phyloP scores from a whole-genome alignment of 164 flowering plant genomes.

The Stephania japonica region DNA sequence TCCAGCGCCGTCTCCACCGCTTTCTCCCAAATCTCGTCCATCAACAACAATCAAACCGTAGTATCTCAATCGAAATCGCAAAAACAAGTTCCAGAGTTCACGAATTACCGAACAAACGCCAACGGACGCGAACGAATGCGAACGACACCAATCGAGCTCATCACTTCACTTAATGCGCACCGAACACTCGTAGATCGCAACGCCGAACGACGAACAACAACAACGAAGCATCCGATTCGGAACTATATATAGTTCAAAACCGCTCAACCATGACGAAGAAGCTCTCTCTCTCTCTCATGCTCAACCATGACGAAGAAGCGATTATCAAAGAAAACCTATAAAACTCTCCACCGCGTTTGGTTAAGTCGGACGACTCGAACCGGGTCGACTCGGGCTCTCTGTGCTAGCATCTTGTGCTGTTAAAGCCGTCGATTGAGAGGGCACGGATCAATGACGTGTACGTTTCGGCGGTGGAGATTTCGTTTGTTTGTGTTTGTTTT shows the following conservation, averaged over 20 bases:
- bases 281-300: too few relatives aligned
- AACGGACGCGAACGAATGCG: neutral
- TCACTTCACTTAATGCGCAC: neutral
- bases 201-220: neutral
- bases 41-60: conserved; percentile 23
- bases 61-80: conserved; percentile 12
- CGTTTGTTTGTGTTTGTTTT: too few relatives aligned
- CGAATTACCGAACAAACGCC: neutral
- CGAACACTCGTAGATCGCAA: neutral
- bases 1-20: conserved; percentile 88
- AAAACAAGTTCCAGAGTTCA: neutral
- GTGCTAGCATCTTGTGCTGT: neutral
- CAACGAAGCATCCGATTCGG: neutral
- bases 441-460: too few relatives aligned
- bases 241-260: neutral
- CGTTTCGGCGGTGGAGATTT: too few relatives aligned
- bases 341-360: neutral
- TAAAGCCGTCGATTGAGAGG: too few relatives aligned
- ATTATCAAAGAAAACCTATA: neutral
- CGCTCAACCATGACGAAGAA: too few relatives aligned
- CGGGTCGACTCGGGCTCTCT: neutral
- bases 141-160: neutral
- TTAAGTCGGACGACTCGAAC: neutral
- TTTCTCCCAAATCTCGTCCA: conserved; percentile 96
- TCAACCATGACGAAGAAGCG: neutral